Base-by-base conservation (phyloP, 1,284 basidiomycete genomes). In the Irpex rosettiformis region DNA sequence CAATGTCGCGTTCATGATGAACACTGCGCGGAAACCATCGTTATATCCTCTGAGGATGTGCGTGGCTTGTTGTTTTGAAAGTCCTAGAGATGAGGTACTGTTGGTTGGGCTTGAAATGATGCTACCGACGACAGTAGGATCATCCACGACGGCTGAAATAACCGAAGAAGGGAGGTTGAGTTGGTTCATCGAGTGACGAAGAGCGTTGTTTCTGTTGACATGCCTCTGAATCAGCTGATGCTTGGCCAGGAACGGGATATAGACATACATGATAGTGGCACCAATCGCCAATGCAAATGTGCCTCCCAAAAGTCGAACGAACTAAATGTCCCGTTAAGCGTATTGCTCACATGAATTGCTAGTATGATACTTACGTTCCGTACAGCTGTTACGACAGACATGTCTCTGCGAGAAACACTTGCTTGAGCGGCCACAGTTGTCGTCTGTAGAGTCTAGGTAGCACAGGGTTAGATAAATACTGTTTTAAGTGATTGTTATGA, bases 401-500 rank as follows among this genome's bases (percentile, higher is more conserved):
- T 85, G 60, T 89, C 87, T 49, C 76, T 75, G 24, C 86, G 72
- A 0, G 82, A 70, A 1, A 89, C 88, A 22, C 85, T 86, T 0
- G 86, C 85, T 66, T 90, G 88, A 3, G 82, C 85, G 0, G 88
- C 87, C 2, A 89, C 81, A 0, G 85, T 85, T 0, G 82, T 84
- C 0, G 83, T 85, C 70, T 85, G 84, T 24, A 84, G 64, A 0
- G 83, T 85, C 82, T 84, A 24, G 0, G 16, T 40, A 5, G n/a
- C 24, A 30, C 8, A n/a, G n/a, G n/a, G n/a, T n/a, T n/a, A n/a
- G 37, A 28, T 54, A 13, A 55, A 33, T 6, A 58, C 16, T 4
- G 33, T 28, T 54, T 27, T 24, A 8, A 42, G 4, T 28, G 4
- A 25, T 25, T 13, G 22, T 56, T 3, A 21, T 28, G 7, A 4